Evolutionary conservation across 129 eudicot species (phyloP).

Genomic region (Saposhnikovia divaricata): DNA sequence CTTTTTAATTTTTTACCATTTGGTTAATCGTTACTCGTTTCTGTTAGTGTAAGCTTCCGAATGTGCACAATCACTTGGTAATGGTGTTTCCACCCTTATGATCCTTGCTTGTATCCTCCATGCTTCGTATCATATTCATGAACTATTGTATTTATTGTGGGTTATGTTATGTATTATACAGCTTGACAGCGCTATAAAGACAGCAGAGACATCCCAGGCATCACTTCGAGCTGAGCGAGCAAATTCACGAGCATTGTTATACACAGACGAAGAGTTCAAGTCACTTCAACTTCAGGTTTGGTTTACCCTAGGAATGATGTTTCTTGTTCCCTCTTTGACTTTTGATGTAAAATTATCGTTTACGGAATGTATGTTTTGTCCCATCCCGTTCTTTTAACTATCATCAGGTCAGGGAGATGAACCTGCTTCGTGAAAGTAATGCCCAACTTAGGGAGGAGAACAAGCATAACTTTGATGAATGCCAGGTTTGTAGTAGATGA

Average conservation of each 20-base stretch:
- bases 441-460: conserved; percentile 88
- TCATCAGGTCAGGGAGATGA: conserved; percentile 64
- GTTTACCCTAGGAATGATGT: not conserved
- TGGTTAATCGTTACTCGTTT: not conserved
- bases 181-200: conserved; percentile 73
- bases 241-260: conserved; percentile 50
- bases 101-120: not conserved
- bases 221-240: conserved; percentile 58
- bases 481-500: conserved; percentile 33
- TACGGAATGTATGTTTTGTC: not conserved
- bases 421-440: conserved; percentile 86
- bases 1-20: not conserved
- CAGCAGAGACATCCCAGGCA: conserved; percentile 65
- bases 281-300: conserved; percentile 67
- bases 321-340: not conserved
- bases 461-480: conserved; percentile 75
- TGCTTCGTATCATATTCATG: not conserved
- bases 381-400: not conserved
- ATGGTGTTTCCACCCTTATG: not conserved
- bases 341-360: not conserved
- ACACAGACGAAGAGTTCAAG: conserved; percentile 80
- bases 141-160: not conserved
- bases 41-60: not conserved
- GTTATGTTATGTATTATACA: not conserved
- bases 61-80: not conserved